A percentile compares a stretch with the other conserved stretches of the same genome.
Conservation (phyloP, 2,329 filamentous ascomycete species). For the Byssochlamys sp. region DNA sequence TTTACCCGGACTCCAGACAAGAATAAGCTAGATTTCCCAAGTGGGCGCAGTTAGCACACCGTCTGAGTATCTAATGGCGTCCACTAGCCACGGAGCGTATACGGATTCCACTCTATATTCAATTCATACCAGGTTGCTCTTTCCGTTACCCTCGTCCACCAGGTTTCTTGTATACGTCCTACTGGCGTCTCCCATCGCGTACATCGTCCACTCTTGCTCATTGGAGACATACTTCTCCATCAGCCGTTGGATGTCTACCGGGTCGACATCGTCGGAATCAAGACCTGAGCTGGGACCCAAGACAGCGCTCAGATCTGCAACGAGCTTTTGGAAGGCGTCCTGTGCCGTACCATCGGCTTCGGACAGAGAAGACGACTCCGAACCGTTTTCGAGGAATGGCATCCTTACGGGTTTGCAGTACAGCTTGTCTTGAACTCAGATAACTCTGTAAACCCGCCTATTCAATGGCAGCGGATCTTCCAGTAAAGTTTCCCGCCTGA, state of each 20-base stretch:
- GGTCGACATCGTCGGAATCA: constrained; percentile 70
- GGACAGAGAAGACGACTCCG: constrained; percentile 6
- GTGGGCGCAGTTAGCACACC: constrained; percentile 5
- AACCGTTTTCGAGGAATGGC: constrained; percentile 23
- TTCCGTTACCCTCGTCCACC: constrained; percentile 79
- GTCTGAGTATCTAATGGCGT: neutral
- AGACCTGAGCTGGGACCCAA: constrained; percentile 75
- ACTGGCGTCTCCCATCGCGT: constrained; percentile 61
- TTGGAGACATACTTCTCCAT: constrained; percentile 67
- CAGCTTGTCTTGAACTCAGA: neutral
- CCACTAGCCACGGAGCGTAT: neutral
- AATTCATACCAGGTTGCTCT: constrained; percentile 58
- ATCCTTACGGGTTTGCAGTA: constrained; percentile 14
- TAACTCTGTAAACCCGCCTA: neutral
- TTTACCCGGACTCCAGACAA: constrained; percentile 82
- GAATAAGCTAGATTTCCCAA: constrained; percentile 54
- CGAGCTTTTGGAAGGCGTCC: constrained; percentile 56
- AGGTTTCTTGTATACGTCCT: constrained; percentile 77
- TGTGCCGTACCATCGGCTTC: constrained; percentile 7
- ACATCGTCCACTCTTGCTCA: constrained; percentile 61
- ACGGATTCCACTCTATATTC: neutral
- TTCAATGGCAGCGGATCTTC: neutral
- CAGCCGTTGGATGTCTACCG: constrained; percentile 57
- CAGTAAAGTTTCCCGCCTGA: neutral
- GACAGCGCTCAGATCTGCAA: constrained; percentile 60